Conservation (phyloP, 1,284 basidiomycete genomes). For the Gomphus bonarii region DNA sequence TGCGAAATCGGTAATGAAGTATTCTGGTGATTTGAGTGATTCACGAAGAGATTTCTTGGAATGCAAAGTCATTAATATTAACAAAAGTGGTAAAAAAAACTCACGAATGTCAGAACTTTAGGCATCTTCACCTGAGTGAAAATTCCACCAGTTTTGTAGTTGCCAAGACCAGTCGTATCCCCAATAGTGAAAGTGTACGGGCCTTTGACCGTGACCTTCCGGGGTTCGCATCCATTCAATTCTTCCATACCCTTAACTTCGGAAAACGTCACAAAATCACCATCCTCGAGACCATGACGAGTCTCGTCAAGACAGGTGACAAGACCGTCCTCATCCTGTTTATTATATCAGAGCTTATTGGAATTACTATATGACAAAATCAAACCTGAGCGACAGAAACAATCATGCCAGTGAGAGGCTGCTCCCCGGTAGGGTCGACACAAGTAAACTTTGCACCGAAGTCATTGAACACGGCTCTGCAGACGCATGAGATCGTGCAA, state of each 20-base stretch:
- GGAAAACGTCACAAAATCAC: constrained; percentile 95
- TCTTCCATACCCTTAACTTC: constrained; percentile 95
- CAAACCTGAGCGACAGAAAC: constrained; percentile 77
- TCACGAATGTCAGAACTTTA: constrained; percentile 85
- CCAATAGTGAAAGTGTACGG: constrained; percentile 95
- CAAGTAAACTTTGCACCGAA: constrained; percentile 93
- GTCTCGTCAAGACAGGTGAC: constrained; percentile 98
- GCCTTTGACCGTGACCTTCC: constrained; percentile 90
- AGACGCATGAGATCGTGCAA: constrained; percentile 14
- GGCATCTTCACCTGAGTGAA: constrained; percentile 99
- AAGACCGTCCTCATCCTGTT: constrained; percentile 74
- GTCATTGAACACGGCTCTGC: constrained; percentile 89
- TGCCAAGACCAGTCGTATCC: constrained; percentile 69
- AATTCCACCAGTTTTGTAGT: constrained; percentile 86
- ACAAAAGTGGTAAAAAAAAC: constrained; percentile 22
- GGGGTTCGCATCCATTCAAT: constrained; percentile 84
- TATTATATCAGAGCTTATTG: not conserved
- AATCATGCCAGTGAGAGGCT: constrained; percentile 91
- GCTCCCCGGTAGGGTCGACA: constrained; percentile 93
- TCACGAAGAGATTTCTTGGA: constrained; percentile 87
- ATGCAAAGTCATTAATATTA: not conserved
- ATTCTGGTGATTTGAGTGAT: constrained; percentile 75
- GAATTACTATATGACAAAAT: not conserved
- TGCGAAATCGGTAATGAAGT: constrained; percentile 94
- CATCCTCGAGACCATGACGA: constrained; percentile 95